Evolutionary conservation across 2,329 filamentous ascomycete genomes (phyloP).

Genomic region (Aspergillus caelatus): DNA sequence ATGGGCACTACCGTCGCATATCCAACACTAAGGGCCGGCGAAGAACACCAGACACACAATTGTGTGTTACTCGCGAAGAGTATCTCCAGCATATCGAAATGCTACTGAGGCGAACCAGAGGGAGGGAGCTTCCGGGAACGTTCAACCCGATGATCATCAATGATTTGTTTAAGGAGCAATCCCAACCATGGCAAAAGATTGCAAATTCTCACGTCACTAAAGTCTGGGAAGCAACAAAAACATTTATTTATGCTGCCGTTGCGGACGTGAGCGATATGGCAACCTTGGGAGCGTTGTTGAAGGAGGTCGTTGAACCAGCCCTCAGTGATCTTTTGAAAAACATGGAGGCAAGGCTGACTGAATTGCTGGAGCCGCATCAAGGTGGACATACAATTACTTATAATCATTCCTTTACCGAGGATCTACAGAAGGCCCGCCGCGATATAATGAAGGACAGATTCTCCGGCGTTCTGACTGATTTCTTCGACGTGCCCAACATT

Average conservation of each 20-base stretch:
- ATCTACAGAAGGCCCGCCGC: slow-evolving; percentile 28
- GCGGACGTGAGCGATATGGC: slow-evolving; percentile 43
- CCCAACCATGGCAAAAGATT: slow-evolving; percentile 54
- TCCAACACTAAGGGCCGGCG: not conserved
- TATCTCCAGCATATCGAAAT: slow-evolving; percentile 46
- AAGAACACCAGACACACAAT: slow-evolving; percentile 3
- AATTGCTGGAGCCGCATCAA: slow-evolving; percentile 52
- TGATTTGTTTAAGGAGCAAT: slow-evolving; percentile 64
- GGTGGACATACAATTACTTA: slow-evolving; percentile 38
- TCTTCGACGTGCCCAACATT: slow-evolving; percentile 18
- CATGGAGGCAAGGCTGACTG: slow-evolving; percentile 46
- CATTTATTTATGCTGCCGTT: slow-evolving; percentile 41
- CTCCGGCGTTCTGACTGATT: slow-evolving; percentile 8
- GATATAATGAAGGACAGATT: slow-evolving; percentile 17
- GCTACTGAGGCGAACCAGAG: slow-evolving; percentile 49
- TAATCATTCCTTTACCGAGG: slow-evolving; percentile 42
- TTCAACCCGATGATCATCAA: slow-evolving; percentile 63
- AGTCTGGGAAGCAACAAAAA: slow-evolving; percentile 35
- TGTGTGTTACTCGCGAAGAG: slow-evolving; percentile 30
- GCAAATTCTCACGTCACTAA: slow-evolving; percentile 39
- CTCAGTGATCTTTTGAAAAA: slow-evolving; percentile 40
- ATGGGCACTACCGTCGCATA: slow-evolving; percentile 17
- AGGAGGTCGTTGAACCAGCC: slow-evolving; percentile 44
- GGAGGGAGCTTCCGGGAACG: slow-evolving; percentile 61
- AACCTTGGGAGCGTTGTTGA: slow-evolving; percentile 42